phyloP scores from a whole-genome alignment of 2,329 filamentous ascomycete genomes.

The Fusarium falciforme region DNA sequence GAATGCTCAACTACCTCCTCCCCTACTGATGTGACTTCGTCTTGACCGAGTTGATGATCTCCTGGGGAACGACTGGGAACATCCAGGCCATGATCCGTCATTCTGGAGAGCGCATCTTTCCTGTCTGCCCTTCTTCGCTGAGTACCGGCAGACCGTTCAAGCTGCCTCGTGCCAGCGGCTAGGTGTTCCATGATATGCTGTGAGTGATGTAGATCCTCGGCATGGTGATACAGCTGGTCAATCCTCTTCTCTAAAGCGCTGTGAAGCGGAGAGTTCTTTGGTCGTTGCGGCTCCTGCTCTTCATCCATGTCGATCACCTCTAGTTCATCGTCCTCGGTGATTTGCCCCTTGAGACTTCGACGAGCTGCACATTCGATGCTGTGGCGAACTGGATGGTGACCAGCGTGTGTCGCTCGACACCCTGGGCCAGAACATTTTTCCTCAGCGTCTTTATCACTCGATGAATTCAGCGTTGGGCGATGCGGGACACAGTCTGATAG shows the following conservation, averaged over 20 bases:
- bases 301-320: conserved; percentile 16
- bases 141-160: conserved; percentile 1
- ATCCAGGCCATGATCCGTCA: background rate
- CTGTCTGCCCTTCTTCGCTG: conserved; percentile 1
- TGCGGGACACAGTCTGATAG: conserved; percentile 48
- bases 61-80: background rate
- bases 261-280: conserved; percentile 6
- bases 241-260: conserved; percentile 42
- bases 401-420: conserved; percentile 43
- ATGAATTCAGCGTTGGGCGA: conserved; percentile 24
- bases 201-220: conserved; percentile 48
- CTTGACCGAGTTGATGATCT: conserved; percentile 26
- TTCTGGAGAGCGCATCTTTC: conserved; percentile 6
- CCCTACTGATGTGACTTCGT: conserved; percentile 16
- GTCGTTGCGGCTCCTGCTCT: background rate
- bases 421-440: conserved; percentile 44
- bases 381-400: conserved; percentile 47
- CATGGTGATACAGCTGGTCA: conserved; percentile 48
- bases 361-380: conserved; percentile 46
- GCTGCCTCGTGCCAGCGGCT: conserved; percentile 33
- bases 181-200: conserved; percentile 52
- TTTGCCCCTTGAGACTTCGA: conserved; percentile 10
- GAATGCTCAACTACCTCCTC: conserved; percentile 18
- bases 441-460: conserved; percentile 15
- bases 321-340: background rate